Base-by-base conservation (phyloP, 1,284 basidiomycete species). In the Cerrena zonata region DNA sequence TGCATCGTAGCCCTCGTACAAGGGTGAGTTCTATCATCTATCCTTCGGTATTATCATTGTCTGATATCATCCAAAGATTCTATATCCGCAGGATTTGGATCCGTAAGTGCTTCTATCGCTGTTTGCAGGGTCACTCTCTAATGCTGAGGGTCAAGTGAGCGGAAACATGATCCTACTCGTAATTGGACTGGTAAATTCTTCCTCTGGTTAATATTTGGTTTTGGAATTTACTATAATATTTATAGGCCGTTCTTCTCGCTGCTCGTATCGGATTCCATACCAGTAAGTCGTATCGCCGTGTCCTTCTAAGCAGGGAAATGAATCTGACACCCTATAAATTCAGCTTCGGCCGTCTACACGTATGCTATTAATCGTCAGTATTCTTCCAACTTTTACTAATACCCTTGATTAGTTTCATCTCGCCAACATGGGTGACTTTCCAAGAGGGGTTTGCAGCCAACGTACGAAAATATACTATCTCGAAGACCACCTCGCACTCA, bases 331-430 rank as follows among this genome's bases (percentile, higher is more conserved):
- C 30, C 15, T 34, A 22, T 5, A 19, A 13, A 22, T 23, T 22
- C 24, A 42, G 41, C 41, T 23, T 42, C 41, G 10, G 41, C 21
- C 21, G 21, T 42, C n/a, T 42, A 42, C 41, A 22, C 41, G 41
- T 42, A 23, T 22, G 41, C 13, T 5, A n/a, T n/a, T n/a, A n/a
- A n/a, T n/a, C n/a, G n/a, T n/a, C n/a, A n/a, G n/a, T n/a, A n/a
- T n/a, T n/a, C n/a, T n/a, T n/a, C n/a, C n/a, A n/a, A n/a, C n/a
- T 34, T 34, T 7, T 34, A 34, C 30, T 34, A 7, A 34, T 34
- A 7, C 15, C 15, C 5, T 13, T 19, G 13, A 3, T 15, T 23
- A 42, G 41, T 3, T 24, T 22, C 15, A 19, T 42, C 23, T 19
- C 18, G 13, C 41, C 41, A 4, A 42, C 7, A n/a, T 42, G 41